Conservation (phyloP, 176 grass and related monocot species). For the Calamus simplicifolius region DNA sequence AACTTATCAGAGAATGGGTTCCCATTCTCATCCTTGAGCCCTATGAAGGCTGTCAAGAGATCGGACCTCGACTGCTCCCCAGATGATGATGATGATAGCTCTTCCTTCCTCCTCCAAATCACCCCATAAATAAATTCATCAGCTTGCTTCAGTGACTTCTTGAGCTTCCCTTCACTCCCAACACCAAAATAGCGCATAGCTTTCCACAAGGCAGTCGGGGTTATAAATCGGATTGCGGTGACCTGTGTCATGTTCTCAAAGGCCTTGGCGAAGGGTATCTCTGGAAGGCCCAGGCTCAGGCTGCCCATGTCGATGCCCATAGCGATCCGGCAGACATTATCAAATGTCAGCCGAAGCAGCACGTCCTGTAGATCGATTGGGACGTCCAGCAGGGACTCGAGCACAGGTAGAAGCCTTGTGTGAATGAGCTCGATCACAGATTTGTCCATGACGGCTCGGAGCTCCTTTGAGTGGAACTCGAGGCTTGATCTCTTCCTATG, state of each 20-base stretch:
- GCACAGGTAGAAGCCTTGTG: not conserved
- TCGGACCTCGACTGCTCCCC: not conserved
- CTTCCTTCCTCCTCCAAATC: not conserved
- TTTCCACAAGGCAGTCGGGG: not conserved
- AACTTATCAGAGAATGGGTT: not conserved
- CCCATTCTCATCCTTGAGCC: conserved; percentile 1
- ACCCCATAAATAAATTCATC: not conserved
- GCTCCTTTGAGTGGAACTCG: not conserved
- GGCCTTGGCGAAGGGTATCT: not conserved
- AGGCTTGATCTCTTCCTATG: not conserved
- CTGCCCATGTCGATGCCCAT: not conserved
- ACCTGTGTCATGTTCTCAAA: not conserved
- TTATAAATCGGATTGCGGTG: not conserved
- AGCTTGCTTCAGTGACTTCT: not conserved
- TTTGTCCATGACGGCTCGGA: not conserved
- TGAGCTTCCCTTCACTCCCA: not conserved
- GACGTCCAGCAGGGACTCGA: not conserved
- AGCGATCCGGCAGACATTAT: not conserved
- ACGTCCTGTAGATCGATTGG: not conserved
- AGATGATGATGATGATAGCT: not conserved
- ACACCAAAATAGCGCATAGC: not conserved
- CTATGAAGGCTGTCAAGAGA: not conserved
- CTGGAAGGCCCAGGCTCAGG: not conserved
- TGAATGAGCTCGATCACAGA: not conserved
- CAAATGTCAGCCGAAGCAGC: not conserved